Evolutionary conservation across 345 rosid genomes (phyloP).

Genomic region (Nasturtium officinale): DNA sequence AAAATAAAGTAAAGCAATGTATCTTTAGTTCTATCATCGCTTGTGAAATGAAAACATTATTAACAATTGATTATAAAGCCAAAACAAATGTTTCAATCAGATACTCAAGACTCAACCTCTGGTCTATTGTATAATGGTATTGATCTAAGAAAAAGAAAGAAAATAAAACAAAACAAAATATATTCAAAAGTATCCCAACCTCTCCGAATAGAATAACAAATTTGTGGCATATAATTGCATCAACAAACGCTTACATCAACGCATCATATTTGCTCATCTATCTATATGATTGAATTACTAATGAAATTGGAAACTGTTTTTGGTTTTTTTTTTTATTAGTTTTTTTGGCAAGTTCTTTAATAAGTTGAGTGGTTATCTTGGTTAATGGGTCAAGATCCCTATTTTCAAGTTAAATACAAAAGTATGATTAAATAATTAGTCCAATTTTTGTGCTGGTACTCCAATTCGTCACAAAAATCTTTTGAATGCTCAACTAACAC

Average conservation of each 20-base stretch:
- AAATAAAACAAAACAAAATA: no score
- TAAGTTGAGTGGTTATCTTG: neutral
- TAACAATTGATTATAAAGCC: neutral
- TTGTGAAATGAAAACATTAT: no score
- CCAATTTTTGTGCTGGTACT: neutral
- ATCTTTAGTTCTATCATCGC: no score
- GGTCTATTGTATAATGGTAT: neutral
- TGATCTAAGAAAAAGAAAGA: neutral
- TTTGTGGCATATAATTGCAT: slow-evolving; percentile 3
- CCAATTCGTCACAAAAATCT: neutral
- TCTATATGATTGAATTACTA: neutral
- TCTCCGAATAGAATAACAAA: neutral
- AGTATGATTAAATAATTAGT: neutral
- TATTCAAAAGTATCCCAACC: neutral
- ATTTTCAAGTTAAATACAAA: neutral
- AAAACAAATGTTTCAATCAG: no score
- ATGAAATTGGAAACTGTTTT: neutral
- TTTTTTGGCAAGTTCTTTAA: neutral
- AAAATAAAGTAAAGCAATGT: no score
- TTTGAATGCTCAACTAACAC: neutral
- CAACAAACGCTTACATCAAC: slow-evolving; percentile 6
- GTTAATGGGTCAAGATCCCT: neutral
- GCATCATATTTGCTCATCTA: slow-evolving; percentile 5
- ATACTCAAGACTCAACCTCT: neutral
- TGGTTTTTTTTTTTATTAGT: neutral